Conservation (phyloP, 306 rosid species). For the Lotus japonicus region DNA sequence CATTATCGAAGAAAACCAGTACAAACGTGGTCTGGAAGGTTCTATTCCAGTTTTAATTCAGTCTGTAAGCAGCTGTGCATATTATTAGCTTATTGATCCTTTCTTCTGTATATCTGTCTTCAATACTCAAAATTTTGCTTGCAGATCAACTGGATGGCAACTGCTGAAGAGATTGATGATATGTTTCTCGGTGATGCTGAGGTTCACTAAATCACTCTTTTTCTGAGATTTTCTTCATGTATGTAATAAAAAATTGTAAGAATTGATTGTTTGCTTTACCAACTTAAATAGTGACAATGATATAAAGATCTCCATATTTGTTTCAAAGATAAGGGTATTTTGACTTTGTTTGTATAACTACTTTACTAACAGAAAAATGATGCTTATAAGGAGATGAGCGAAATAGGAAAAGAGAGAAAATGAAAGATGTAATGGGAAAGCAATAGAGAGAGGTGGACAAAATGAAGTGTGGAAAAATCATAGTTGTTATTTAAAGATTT, state of each 20-base stretch:
- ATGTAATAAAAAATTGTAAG: not conserved
- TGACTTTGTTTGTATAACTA: not conserved
- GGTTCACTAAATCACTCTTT: conserved; percentile 32
- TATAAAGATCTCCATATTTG: not conserved
- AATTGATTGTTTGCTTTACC: not conserved
- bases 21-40: conserved; percentile 69
- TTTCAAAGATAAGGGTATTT: not conserved
- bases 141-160: conserved; percentile 71
- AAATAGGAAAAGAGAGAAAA: too few species aligned
- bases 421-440: too few species aligned
- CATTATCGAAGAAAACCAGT: conserved; percentile 65
- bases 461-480: too few species aligned
- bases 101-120: conserved; percentile 7
- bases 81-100: conserved; percentile 14
- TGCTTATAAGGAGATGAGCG: too few species aligned
- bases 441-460: too few species aligned
- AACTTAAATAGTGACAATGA: not conserved
- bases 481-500: not conserved
- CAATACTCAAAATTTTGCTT: conserved; percentile 27
- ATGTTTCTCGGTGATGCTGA: conserved; percentile 84
- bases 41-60: conserved; percentile 80
- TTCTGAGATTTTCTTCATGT: not conserved
- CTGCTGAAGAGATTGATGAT: conserved; percentile 88
- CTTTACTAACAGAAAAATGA: not conserved
- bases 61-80: conserved; percentile 55